Evolutionary conservation across 768 basidiomycete species (phyloP), one percentile per base, ranked within the genome.

Genomic region (Amanita molliuscula): DNA sequence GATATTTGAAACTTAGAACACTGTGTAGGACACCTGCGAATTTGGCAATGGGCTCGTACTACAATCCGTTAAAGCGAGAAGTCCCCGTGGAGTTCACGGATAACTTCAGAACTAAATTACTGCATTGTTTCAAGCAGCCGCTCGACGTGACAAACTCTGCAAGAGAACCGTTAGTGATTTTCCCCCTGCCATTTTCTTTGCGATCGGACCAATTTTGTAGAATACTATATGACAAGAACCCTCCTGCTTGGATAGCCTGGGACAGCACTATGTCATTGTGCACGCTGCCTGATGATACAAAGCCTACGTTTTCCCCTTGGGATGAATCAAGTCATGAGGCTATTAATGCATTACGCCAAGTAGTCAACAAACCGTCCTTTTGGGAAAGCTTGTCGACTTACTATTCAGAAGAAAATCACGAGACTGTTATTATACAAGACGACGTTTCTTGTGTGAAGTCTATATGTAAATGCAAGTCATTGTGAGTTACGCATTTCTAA

Each of bases 1-100:
- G 85, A 48, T 80, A 81, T 61, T 72, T 93, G 66, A 93, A 92
- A 65, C 59, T 94, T n/a, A 77, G 89, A 38, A 85, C 89, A 1
- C 76, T 80, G 44, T 80, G 79, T 53, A 65, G 61, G 1, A 68
- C 70, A 10, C 71, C 78, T 28, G 67, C 70, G 33, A 81, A 83
- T 52, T 66, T 92, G 15, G 76, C 78, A 8, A 63, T 86, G 4
- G 77, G 76, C 55, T 73, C 73, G 36, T 77, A 76, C 49, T 71
- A 72, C 52, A 90, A 92, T 58, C 88, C 87, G 1, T 71, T 91
- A 35, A 77, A 78, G 54, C 67, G 66, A 49, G 64, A 61, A 6
- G 64, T 87, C 35, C 60, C 69, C 3, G 64, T 84, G 2, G 55
- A 75, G 28, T 74, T 73, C 9, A 74, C 78, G 3, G 68, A 67